Evolutionary conservation across 306 rosid species (phyloP).

Genomic region (Coriaria nepalensis): DNA sequence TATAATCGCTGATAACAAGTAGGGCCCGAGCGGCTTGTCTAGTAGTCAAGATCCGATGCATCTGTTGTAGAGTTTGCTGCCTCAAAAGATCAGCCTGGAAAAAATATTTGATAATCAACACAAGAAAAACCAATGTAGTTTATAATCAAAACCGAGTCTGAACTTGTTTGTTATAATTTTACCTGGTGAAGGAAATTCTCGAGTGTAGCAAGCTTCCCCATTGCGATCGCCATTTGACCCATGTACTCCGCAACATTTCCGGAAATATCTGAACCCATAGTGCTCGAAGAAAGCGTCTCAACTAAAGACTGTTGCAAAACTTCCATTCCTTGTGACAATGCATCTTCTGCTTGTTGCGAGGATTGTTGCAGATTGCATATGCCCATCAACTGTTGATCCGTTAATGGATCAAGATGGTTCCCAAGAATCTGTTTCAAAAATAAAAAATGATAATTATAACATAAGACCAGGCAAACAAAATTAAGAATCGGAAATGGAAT

Average conservation of each 20-base stretch:
- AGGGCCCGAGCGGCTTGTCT: conserved; percentile 75
- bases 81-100: conserved; percentile 75
- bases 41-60: conserved; percentile 54
- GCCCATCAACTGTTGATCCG: conserved; percentile 66
- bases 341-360: conserved; percentile 85
- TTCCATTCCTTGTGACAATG: conserved; percentile 85
- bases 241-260: conserved; percentile 73
- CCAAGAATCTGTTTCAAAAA: conserved; percentile 49
- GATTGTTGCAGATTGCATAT: conserved; percentile 72
- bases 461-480: neutral
- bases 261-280: conserved; percentile 29
- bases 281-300: conserved; percentile 53
- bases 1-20: conserved; percentile 47
- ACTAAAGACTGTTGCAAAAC: conserved; percentile 76
- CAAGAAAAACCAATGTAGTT: neutral
- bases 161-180: neutral
- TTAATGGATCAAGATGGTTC: conserved; percentile 64
- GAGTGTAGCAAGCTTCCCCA: conserved; percentile 68
- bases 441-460: neutral
- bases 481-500: neutral
- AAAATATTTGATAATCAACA: neutral
- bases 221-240: conserved; percentile 94
- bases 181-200: conserved; percentile 79
- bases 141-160: neutral
- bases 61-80: conserved; percentile 72